phyloP scores from a whole-genome alignment of 164 flowering plant genomes.

The Aristolochia contorta region DNA sequence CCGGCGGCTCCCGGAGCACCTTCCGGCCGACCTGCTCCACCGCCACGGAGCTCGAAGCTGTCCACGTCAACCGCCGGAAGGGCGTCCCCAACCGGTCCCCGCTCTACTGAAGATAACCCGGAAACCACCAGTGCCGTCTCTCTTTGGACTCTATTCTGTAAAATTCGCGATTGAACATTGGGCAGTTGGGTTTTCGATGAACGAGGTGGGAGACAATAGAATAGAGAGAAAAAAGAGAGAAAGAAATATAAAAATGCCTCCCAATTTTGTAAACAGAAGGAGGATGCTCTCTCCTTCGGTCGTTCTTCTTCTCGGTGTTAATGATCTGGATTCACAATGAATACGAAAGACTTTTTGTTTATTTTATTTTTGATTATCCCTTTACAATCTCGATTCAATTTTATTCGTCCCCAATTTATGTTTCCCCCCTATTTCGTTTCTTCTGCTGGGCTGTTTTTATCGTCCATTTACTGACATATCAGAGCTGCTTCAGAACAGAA shows the following conservation, averaged over 20 bases:
- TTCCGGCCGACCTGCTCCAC: constrained; percentile 29
- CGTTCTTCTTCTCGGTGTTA: background rate
- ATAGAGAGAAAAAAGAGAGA: background rate
- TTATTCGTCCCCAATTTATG: background rate
- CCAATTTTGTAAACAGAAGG: constrained; percentile 30
- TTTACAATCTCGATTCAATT: background rate
- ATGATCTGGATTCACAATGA: background rate
- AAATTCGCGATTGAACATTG: background rate
- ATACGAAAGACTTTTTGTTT: background rate
- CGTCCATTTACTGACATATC: too few species aligned
- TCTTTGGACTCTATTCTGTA: too few species aligned
- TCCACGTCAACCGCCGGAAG: constrained; percentile 47
- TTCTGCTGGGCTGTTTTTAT: too few species aligned
- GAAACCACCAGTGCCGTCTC: too few species aligned
- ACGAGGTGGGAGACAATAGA: constrained; percentile 1
- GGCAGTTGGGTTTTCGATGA: constrained; percentile 4
- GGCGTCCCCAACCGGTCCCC: constrained; percentile 65
- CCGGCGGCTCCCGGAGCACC: constrained; percentile 16
- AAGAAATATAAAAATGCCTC: constrained; percentile 4
- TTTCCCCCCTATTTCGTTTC: background rate
- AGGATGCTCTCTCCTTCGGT: background rate
- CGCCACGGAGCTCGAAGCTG: constrained; percentile 13
- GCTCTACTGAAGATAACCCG: constrained; percentile 29
- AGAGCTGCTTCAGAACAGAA: too few species aligned
- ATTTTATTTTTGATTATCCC: constrained; percentile 2